Percentiles rank a stretch among this genome's conserved stretches.
These are phyloP conservation scores for Globisporangium acanthophoron DNA, from an alignment of 352 stramenopile genomes.

Conservation along the genomic window DNA sequence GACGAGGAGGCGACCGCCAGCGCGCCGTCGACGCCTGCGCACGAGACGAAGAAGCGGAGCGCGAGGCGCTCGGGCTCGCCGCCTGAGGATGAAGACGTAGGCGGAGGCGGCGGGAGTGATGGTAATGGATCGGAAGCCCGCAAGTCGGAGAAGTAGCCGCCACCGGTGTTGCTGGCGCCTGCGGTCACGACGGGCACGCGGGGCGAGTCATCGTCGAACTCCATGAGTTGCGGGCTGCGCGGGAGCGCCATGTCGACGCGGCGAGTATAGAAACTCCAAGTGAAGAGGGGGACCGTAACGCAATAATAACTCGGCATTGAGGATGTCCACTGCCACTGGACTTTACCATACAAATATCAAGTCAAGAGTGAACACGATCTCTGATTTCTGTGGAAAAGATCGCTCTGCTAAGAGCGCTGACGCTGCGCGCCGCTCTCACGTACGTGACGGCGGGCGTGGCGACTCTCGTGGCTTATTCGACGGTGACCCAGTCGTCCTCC, in stretches of 20 bases:
- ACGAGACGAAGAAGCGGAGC: slow-evolving; percentile 75
- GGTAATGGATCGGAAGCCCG: background rate
- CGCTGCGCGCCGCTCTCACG: too few relatives aligned
- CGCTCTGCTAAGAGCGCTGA: too few relatives aligned
- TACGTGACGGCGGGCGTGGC: background rate
- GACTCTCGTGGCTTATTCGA: slow-evolving; percentile 20
- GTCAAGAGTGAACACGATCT: background rate
- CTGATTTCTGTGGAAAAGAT: too few relatives aligned
- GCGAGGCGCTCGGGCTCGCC: slow-evolving; percentile 11
- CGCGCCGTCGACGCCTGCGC: slow-evolving; percentile 51
- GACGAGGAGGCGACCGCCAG: slow-evolving; percentile 30
- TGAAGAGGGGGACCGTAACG: background rate
- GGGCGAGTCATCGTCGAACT: slow-evolving; percentile 34
- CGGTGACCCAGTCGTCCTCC: slow-evolving; percentile 40
- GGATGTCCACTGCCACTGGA: too few relatives aligned
- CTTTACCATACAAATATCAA: background rate
- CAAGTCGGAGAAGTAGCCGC: slow-evolving; percentile 4
- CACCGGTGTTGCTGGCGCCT: slow-evolving; percentile 1
- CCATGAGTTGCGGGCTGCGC: slow-evolving; percentile 33
- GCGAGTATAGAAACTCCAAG: background rate
- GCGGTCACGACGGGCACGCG: background rate
- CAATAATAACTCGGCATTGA: background rate
- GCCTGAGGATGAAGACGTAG: background rate
- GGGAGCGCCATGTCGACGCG: slow-evolving; percentile 6
- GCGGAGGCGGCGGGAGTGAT: background rate